A percentile compares a stretch with the other conserved stretches of the same genome.
Evolutionary conservation across 2,329 filamentous ascomycete species (phyloP).

Genomic region (Gnomoniopsis sp.): DNA sequence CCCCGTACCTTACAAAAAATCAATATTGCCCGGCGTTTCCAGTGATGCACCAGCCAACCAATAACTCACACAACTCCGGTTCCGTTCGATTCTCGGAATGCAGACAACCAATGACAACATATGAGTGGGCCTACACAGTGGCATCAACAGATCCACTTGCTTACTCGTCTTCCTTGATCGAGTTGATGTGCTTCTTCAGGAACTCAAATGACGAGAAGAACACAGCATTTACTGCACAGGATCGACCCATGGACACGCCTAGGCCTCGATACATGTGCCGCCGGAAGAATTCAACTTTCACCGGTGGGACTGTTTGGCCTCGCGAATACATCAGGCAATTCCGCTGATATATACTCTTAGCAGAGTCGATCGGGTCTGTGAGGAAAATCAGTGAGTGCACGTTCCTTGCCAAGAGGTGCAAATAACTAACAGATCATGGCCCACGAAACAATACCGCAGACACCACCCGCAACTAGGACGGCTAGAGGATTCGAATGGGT

Average conservation of each 20-base stretch:
- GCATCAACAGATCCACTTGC: neutral
- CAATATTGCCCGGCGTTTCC: neutral
- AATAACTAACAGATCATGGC: constrained; percentile 62
- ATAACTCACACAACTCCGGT: constrained; percentile 4
- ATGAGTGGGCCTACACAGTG: neutral
- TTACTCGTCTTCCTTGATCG: constrained; percentile 41
- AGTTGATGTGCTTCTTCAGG: constrained; percentile 66
- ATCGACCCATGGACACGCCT: constrained; percentile 78
- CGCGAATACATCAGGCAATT: constrained; percentile 70
- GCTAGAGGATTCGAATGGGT: constrained; percentile 76
- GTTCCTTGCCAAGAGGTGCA: neutral
- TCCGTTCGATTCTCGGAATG: constrained; percentile 2
- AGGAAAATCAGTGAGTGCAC: neutral
- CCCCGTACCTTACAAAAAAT: constrained; percentile 3
- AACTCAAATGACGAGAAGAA: constrained; percentile 89
- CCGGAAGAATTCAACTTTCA: constrained; percentile 76
- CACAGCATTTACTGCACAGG: constrained; percentile 79
- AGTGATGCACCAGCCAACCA: neutral
- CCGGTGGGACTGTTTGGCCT: constrained; percentile 61
- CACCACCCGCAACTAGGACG: constrained; percentile 72
- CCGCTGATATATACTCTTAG: constrained; percentile 82
- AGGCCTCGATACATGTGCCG: constrained; percentile 78
- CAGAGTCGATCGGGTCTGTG: constrained; percentile 70
- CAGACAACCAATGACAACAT: neutral
- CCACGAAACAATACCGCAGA: constrained; percentile 84